Evolutionary conservation across 2,329 filamentous ascomycete genomes (phyloP).

Genomic region (Aureobasidium sp.): DNA sequence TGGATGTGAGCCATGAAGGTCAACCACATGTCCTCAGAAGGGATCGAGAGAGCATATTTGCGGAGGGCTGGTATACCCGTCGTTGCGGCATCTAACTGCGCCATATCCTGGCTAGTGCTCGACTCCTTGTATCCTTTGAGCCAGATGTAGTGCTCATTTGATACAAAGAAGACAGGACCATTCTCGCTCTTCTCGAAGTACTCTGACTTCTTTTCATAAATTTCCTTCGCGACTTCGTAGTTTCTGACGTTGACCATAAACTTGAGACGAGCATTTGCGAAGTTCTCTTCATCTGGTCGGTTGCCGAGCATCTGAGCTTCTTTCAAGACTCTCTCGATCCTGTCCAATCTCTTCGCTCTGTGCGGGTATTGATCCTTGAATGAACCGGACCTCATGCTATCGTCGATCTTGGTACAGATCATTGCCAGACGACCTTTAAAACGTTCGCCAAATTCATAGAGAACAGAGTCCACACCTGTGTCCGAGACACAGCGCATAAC

Average conservation of each 20-base stretch:
- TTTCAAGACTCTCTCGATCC: background rate
- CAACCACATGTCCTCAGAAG: background rate
- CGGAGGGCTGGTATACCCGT: slow-evolving; percentile 21
- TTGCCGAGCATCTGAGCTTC: background rate
- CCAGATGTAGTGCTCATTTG: slow-evolving; percentile 20
- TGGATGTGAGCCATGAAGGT: background rate
- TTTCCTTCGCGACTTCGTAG: background rate
- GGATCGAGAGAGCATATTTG: background rate
- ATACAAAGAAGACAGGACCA: slow-evolving; percentile 18
- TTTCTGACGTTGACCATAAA: slow-evolving; percentile 17
- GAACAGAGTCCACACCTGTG: slow-evolving; percentile 11
- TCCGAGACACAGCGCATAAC: slow-evolving; percentile 17
- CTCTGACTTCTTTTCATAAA: slow-evolving; percentile 9
- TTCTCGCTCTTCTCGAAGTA: slow-evolving; percentile 11
- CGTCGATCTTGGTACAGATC: slow-evolving; percentile 19
- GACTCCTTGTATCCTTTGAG: slow-evolving; percentile 12
- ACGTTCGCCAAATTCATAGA: slow-evolving; percentile 16
- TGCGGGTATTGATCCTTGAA: background rate
- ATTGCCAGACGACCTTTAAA: slow-evolving; percentile 17
- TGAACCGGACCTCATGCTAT: background rate
- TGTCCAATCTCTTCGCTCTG: background rate
- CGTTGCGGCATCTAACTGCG: slow-evolving; percentile 4
- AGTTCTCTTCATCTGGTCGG: background rate
- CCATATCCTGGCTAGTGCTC: background rate
- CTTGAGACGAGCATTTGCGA: background rate